Evolutionary conservation across 306 rosid genomes (phyloP).

Genomic region (Clitoria ternatea): DNA sequence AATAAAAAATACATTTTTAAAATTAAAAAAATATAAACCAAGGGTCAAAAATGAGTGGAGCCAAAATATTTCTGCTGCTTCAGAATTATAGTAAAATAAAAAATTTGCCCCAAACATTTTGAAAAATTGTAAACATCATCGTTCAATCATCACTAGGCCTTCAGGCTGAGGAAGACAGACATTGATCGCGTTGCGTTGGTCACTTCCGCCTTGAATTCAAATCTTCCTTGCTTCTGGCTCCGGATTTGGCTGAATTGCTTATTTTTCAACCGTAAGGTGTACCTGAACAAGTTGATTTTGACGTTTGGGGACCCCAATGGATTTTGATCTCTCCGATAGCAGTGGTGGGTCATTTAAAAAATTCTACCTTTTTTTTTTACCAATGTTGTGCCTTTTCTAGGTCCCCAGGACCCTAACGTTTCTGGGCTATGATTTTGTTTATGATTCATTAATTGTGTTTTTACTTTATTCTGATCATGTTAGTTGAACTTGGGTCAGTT

Average conservation of each 20-base stretch:
- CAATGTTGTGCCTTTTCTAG: not conserved
- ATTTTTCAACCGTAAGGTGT: slow-evolving; percentile 2
- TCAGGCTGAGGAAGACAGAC: slow-evolving; percentile 13
- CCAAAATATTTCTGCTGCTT: not conserved
- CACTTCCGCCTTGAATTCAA: not conserved
- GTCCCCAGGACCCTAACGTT: not conserved
- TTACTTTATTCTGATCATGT: not conserved
- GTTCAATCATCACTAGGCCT: slow-evolving; percentile 4
- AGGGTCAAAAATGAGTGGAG: too few relatives aligned
- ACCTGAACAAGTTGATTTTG: slow-evolving; percentile 21
- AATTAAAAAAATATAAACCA: too few relatives aligned
- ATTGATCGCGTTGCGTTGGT: slow-evolving; percentile 33
- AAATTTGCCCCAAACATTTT: slow-evolving; percentile 22
- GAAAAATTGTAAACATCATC: slow-evolving; percentile 4
- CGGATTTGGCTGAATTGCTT: not conserved
- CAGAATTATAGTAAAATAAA: not conserved
- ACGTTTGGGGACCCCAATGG: slow-evolving; percentile 45
- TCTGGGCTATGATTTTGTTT: not conserved
- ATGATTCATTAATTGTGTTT: not conserved
- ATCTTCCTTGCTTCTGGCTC: slow-evolving; percentile 6
- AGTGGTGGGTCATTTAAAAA: slow-evolving; percentile 55
- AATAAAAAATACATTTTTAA: too few relatives aligned
- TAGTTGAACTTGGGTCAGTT: not conserved
- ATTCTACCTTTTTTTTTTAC: not conserved
- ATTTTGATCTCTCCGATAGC: slow-evolving; percentile 68